These are phyloP conservation scores for Boletus sensibilis DNA, from an alignment of 768 basidiomycete genomes.

Conservation along the genomic window DNA sequence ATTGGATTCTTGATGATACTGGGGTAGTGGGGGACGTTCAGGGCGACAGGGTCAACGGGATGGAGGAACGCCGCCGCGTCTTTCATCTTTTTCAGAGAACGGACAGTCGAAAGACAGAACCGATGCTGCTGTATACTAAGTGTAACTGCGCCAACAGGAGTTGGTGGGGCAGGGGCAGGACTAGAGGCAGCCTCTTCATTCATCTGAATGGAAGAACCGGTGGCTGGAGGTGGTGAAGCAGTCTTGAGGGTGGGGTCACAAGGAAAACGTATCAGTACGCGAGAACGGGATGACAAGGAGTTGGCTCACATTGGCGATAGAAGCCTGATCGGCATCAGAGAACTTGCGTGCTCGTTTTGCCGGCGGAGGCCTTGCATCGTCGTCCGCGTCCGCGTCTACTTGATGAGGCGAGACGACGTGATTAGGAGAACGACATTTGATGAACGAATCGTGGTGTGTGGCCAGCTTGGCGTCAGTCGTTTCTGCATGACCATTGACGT, in stretches of 20 bases:
- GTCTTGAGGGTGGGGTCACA: constrained; percentile 46
- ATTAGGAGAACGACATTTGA: constrained; percentile 35
- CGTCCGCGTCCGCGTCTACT: constrained; percentile 25
- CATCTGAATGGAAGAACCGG: constrained; percentile 37
- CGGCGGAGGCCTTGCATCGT: constrained; percentile 70
- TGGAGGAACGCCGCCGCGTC: constrained; percentile 78
- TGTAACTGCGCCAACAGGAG: constrained; percentile 31
- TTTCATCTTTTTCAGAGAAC: constrained; percentile 82
- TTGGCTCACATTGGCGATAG: constrained; percentile 66
- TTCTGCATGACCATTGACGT: constrained; percentile 28
- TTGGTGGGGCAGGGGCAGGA: constrained; percentile 12
- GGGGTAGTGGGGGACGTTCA: constrained; percentile 86
- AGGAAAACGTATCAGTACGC: constrained; percentile 49
- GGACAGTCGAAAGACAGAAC: constrained; percentile 74
- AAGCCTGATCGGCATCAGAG: constrained; percentile 75
- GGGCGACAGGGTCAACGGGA: constrained; percentile 85
- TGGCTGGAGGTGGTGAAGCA: constrained; percentile 71
- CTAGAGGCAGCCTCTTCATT: constrained; percentile 26
- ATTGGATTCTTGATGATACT: constrained; percentile 87
- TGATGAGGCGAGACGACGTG: constrained; percentile 32
- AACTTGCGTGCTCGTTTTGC: constrained; percentile 77
- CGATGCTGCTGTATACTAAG: constrained; percentile 73
- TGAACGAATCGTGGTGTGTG: constrained; percentile 35
- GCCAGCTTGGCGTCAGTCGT: constrained; percentile 1
- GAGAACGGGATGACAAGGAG: constrained; percentile 46